Conservation (phyloP, 345 rosid species). For the Passiflora organensis region DNA sequence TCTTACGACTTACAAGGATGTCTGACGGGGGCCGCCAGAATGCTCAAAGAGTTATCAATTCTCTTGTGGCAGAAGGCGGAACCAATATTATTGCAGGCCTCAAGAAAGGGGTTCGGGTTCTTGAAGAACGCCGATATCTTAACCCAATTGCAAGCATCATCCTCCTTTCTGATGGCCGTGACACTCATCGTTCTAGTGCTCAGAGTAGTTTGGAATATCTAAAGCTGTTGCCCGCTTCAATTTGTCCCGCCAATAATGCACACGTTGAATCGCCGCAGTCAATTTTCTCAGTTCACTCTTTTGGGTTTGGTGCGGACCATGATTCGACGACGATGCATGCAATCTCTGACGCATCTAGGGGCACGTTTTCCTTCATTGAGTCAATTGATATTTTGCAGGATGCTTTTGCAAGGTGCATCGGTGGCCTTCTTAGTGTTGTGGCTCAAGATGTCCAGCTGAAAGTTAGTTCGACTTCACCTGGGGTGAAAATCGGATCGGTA, state of each 20-base stretch:
- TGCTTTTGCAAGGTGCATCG: slow-evolving; percentile 40
- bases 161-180: slow-evolving; percentile 30
- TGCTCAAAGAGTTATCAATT: slow-evolving; percentile 23
- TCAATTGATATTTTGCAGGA: slow-evolving; percentile 24
- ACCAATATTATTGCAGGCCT: slow-evolving; percentile 36
- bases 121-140: slow-evolving; percentile 20
- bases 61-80: slow-evolving; percentile 25
- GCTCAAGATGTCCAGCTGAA: slow-evolving; percentile 25
- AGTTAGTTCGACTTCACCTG: slow-evolving; percentile 11
- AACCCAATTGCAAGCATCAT: slow-evolving; percentile 29
- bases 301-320: slow-evolving; percentile 36
- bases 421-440: slow-evolving; percentile 36
- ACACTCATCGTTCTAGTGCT: slow-evolving; percentile 15
- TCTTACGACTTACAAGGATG: slow-evolving; percentile 31
- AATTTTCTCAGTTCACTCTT: slow-evolving; percentile 29
- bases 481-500: slow-evolving; percentile 23
- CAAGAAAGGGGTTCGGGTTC: slow-evolving; percentile 25
- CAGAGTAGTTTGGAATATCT: slow-evolving; percentile 17
- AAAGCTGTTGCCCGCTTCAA: slow-evolving; percentile 21
- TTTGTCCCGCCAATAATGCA: slow-evolving; percentile 9
- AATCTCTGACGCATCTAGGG: slow-evolving; percentile 31
- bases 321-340: slow-evolving; percentile 37
- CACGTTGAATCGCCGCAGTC: background rate
- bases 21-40: slow-evolving; percentile 21
- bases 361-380: slow-evolving; percentile 40